Percentiles rank a stretch among this genome's conserved stretches.
Conservation (phyloP, 1,284 basidiomycete genomes). For the Phaffia rhodozyma region DNA sequence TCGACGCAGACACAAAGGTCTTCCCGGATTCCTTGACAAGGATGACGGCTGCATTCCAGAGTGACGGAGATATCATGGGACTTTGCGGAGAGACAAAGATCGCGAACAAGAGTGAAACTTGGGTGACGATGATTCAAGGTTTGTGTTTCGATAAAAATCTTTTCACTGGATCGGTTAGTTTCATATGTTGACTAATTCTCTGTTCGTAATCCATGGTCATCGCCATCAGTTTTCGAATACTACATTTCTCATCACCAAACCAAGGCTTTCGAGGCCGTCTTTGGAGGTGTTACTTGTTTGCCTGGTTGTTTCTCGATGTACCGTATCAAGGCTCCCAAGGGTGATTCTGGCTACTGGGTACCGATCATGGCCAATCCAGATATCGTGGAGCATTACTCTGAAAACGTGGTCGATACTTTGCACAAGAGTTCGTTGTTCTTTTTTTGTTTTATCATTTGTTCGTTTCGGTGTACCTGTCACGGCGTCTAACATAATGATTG, state of each 20-base stretch:
- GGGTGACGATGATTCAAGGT: slow-evolving; percentile 99
- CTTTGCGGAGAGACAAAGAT: slow-evolving; percentile 98
- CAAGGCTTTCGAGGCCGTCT: slow-evolving; percentile 98
- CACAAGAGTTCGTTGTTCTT: slow-evolving; percentile 62
- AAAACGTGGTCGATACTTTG: slow-evolving; percentile 92
- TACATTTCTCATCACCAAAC: slow-evolving; percentile 99
- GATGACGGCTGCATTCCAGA: slow-evolving; percentile 88
- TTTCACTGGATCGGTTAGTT: background rate
- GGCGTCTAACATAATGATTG: slow-evolving; percentile 39
- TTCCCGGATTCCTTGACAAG: slow-evolving; percentile 87
- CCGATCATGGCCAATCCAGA: slow-evolving; percentile 95
- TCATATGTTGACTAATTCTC: slow-evolving; percentile 22
- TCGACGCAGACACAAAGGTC: slow-evolving; percentile 97
- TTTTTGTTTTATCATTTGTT: slow-evolving; percentile 38
- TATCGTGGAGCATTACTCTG: slow-evolving; percentile 93
- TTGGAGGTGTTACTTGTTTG: slow-evolving; percentile 97
- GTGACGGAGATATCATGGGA: slow-evolving; percentile 96
- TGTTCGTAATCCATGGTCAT: background rate
- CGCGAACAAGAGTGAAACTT: slow-evolving; percentile 93
- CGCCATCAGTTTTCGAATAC: slow-evolving; percentile 77
- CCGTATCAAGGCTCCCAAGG: slow-evolving; percentile 94
- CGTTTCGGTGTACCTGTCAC: slow-evolving; percentile 39
- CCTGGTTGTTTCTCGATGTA: slow-evolving; percentile 99
- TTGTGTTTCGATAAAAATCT: slow-evolving; percentile 25
- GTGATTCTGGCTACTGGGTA: slow-evolving; percentile 89